These are phyloP conservation scores for Phytophthora tentaculata DNA, from an alignment of 352 stramenopile genomes.

Conservation along the genomic window DNA sequence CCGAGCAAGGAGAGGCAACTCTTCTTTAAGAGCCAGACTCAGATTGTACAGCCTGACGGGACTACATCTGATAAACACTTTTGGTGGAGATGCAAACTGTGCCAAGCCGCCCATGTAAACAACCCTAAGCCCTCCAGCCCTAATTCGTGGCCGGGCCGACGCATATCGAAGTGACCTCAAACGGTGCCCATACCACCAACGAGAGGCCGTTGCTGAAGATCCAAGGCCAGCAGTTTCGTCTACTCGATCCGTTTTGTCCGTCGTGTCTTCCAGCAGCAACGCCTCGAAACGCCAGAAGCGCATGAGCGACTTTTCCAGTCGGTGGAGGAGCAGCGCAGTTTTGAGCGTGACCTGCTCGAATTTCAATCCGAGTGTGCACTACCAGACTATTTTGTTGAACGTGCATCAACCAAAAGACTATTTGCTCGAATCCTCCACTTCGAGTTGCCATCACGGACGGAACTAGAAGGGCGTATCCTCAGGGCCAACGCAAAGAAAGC, in stretches of 20 bases:
- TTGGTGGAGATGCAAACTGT: background rate
- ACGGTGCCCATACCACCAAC: background rate
- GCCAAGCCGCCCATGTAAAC: background rate
- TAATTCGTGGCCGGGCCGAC: background rate
- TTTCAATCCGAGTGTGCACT: background rate
- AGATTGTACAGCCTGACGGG: background rate
- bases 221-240: background rate
- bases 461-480: background rate
- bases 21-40: background rate
- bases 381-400: background rate
- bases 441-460: background rate
- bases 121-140: background rate
- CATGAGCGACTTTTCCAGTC: background rate
- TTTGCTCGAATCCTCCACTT: background rate
- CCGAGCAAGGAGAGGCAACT: background rate
- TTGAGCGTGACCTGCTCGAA: background rate
- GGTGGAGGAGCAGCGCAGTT: background rate
- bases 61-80: background rate
- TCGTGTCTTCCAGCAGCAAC: background rate
- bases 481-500: background rate
- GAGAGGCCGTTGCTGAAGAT: background rate
- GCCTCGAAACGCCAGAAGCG: background rate
- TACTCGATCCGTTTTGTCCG: background rate
- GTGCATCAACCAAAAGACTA: background rate
- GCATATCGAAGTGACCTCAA: background rate